Conservation (phyloP, 306 rosid genomes). For the Lathyrus aphaca region DNA sequence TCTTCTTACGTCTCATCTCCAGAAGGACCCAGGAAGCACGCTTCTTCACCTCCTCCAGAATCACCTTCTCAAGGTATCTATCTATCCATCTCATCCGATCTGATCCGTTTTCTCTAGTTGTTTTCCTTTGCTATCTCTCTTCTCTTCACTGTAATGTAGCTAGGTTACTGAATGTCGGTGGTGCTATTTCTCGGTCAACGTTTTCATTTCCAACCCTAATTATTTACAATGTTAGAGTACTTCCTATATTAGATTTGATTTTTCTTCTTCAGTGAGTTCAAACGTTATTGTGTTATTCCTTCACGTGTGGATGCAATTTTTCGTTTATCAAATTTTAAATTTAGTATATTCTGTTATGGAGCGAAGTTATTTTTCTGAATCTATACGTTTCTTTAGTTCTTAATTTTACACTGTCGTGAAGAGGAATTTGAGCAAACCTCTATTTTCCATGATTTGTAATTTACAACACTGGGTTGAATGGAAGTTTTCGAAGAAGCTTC, state of each 20-base stretch:
- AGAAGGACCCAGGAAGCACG: constrained; percentile 74
- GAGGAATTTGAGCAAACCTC: too few relatives aligned
- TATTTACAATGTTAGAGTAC: constrained; percentile 21
- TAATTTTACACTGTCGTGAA: background rate
- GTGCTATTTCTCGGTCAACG: constrained; percentile 42
- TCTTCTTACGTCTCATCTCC: constrained; percentile 92
- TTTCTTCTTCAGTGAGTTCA: background rate
- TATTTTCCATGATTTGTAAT: too few relatives aligned
- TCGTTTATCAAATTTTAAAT: constrained; percentile 6
- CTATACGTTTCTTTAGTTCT: constrained; percentile 26
- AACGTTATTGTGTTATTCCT: background rate
- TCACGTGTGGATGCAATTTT: constrained; percentile 11
- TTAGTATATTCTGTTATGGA: constrained; percentile 10
- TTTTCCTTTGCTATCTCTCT: background rate
- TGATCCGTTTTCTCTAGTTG: constrained; percentile 52
- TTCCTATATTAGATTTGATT: constrained; percentile 29
- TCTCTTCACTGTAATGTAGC: constrained; percentile 26
- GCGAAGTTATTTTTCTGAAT: constrained; percentile 10
- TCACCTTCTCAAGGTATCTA: constrained; percentile 71
- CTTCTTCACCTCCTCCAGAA: constrained; percentile 73
- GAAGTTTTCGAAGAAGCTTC: background rate
- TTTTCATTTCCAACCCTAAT: constrained; percentile 41
- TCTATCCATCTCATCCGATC: constrained; percentile 50
- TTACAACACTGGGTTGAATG: background rate
- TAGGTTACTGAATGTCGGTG: constrained; percentile 34